Conservation (phyloP, 768 basidiomycete species). For the Nidularia pulvinata region DNA sequence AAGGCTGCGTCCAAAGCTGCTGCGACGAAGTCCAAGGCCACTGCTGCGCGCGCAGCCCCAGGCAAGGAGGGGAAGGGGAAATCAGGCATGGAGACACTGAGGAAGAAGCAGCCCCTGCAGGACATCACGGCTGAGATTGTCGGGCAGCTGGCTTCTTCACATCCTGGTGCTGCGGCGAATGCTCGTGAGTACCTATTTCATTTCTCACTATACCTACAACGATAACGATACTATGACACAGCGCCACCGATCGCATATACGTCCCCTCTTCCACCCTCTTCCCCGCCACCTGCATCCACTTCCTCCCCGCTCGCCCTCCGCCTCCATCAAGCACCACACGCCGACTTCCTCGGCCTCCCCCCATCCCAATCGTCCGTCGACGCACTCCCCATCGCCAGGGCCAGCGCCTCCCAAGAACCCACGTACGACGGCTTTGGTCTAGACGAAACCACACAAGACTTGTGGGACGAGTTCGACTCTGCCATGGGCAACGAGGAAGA, state of each 20-base stretch:
- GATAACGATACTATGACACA: background rate
- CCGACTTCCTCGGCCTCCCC: conserved; percentile 5
- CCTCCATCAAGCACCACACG: background rate
- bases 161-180: background rate
- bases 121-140: conserved; percentile 29
- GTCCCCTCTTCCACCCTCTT: conserved; percentile 33
- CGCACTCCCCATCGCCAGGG: background rate
- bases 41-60: background rate
- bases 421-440: background rate
- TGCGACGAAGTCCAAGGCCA: background rate
- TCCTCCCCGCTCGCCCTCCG: conserved; percentile 1
- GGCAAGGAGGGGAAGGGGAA: background rate
- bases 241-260: conserved; percentile 1
- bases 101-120: conserved; percentile 27
- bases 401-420: background rate
- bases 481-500: background rate
- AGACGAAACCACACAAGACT: conserved; percentile 3
- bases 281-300: conserved; percentile 21
- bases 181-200: background rate
- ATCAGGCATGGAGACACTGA: background rate
- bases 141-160: background rate
- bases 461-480: conserved; percentile 18
- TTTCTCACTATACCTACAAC: background rate
- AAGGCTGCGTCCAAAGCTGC: background rate
- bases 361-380: conserved; percentile 3